Evolutionary conservation across 2,329 filamentous ascomycete species (phyloP).

Genomic region (Colletotrichum sublineola): DNA sequence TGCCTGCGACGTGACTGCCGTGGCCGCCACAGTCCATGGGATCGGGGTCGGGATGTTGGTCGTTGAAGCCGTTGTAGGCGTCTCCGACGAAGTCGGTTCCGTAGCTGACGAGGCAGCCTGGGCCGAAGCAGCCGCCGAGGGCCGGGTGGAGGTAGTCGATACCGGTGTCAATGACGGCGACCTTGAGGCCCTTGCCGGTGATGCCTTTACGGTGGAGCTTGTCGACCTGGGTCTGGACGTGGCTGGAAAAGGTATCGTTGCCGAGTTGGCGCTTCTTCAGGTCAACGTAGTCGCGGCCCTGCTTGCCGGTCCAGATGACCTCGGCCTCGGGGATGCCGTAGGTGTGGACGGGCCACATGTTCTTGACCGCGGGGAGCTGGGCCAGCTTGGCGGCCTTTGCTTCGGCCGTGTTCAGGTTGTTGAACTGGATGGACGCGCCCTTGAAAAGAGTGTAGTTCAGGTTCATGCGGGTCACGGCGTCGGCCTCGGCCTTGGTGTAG

Average conservation of each 20-base stretch:
- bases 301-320: constrained; percentile 59
- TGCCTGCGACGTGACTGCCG: constrained; percentile 72
- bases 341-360: constrained; percentile 62
- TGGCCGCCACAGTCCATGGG: constrained; percentile 71
- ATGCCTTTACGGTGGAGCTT: constrained; percentile 63
- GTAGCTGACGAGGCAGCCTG: constrained; percentile 68
- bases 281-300: constrained; percentile 46
- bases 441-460: constrained; percentile 67
- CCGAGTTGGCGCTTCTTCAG: constrained; percentile 50
- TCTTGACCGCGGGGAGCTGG: constrained; percentile 60
- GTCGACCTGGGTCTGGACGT: constrained; percentile 69
- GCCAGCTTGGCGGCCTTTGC: constrained; percentile 57
- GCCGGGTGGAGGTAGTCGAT: constrained; percentile 74
- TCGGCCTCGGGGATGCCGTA: constrained; percentile 60
- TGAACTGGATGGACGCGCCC: constrained; percentile 66
- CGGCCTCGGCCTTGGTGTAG: constrained; percentile 53
- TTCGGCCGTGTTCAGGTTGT: constrained; percentile 60
- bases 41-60: constrained; percentile 60
- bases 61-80: constrained; percentile 56
- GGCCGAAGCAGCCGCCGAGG: constrained; percentile 74
- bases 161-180: constrained; percentile 68
- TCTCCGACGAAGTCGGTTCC: constrained; percentile 72
- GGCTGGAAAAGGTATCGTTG: constrained; percentile 57
- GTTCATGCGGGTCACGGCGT: constrained; percentile 59
- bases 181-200: constrained; percentile 65